Conservation (phyloP, 805 yeast genomes). For the Kazachstania africana region DNA sequence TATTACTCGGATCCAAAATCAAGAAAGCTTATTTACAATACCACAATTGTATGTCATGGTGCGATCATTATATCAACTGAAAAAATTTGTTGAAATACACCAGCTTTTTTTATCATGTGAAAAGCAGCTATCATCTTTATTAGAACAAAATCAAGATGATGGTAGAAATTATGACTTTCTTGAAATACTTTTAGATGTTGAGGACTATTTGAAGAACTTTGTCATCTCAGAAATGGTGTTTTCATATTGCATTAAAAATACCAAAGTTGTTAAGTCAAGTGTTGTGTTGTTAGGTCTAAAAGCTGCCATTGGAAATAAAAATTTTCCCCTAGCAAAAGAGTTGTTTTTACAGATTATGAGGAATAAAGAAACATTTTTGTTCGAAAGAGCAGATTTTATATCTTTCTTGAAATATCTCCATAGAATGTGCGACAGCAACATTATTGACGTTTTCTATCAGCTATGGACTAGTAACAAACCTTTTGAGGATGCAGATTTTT, state of each 20-base stretch:
- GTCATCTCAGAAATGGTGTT: conserved; percentile 17
- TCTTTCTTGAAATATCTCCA: conserved; percentile 11
- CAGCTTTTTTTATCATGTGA: no score
- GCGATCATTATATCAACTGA: conserved; percentile 4
- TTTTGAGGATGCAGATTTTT: not conserved
- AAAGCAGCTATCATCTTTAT: no score
- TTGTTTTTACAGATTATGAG: conserved; percentile 20
- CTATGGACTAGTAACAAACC: conserved; percentile 10
- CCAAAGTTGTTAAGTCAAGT: conserved; percentile 8
- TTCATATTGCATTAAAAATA: conserved; percentile 18
- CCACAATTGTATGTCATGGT: conserved; percentile 11
- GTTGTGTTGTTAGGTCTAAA: conserved; percentile 17
- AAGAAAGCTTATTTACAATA: conserved; percentile 8
- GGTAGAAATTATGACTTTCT: no score
- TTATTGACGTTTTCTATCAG: conserved; percentile 13
- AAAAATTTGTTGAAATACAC: conserved; percentile 14
- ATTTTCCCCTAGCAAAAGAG: conserved; percentile 21
- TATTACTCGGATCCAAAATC: conserved; percentile 2
- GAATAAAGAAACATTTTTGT: conserved; percentile 21
- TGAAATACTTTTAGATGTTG: conserved; percentile 10
- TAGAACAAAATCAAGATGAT: no score
- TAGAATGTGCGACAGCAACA: conserved; percentile 9
- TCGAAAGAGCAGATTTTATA: conserved; percentile 11
- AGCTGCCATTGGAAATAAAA: conserved; percentile 18
- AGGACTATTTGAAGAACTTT: conserved; percentile 12